These are phyloP conservation scores for Vitis hybrid DNA, from an alignment of 177 flowering plant genomes.

Conservation along the genomic window DNA sequence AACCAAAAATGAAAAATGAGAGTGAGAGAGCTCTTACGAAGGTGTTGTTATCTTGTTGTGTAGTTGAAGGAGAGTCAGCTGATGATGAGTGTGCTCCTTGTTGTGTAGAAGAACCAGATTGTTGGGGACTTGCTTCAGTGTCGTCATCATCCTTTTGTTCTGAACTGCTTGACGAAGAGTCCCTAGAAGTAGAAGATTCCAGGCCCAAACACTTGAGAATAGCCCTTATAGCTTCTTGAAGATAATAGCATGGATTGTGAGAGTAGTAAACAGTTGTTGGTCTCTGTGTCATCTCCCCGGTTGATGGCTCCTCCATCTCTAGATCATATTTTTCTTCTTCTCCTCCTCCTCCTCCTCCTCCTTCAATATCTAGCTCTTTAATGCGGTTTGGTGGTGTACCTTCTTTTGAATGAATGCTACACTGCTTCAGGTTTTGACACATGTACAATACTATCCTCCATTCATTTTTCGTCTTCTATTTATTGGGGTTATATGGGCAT, in stretches of 20 bases:
- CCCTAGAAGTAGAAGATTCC: background rate
- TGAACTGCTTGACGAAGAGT: background rate
- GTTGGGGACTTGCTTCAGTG: background rate
- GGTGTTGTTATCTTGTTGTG: background rate
- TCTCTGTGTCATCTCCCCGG: background rate
- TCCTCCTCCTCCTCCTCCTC: background rate
- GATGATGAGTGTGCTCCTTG: background rate
- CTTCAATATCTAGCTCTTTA: constrained; percentile 1
- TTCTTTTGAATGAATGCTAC: background rate
- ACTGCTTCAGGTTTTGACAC: too few relatives aligned
- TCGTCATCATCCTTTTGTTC: background rate
- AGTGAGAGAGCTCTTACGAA: background rate
- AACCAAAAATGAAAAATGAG: background rate
- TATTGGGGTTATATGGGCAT: too few relatives aligned
- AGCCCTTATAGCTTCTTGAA: background rate
- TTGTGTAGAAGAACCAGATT: background rate
- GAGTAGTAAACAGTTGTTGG: background rate
- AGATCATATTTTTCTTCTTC: background rate
- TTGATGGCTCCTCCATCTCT: constrained; percentile 1
- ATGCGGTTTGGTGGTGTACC: background rate
- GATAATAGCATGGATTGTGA: background rate
- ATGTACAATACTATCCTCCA: background rate
- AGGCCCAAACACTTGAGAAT: constrained; percentile 6
- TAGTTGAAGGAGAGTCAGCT: background rate
- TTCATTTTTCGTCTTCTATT: background rate